Base-by-base conservation (phyloP, 139 green algal genomes). In the Pleodorina starrii region DNA sequence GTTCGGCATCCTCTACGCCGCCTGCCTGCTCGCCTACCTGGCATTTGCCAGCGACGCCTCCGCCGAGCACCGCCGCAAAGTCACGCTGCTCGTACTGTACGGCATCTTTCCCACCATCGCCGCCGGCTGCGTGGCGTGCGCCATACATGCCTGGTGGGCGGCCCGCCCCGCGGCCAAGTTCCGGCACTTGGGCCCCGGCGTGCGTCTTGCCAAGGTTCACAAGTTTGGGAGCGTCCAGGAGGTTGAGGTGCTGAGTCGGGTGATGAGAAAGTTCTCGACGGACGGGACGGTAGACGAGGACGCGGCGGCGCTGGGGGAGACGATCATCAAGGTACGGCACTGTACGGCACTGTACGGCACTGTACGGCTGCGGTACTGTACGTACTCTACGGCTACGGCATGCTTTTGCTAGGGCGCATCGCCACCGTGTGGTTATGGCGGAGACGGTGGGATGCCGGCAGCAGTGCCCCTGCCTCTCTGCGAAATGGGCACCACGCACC, bases 71-170 rank as follows among this genome's bases (percentile, higher is more conserved):
- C 16, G n/a, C 11, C 4, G 4, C n/a, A 43, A 51, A 7, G 23
- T 44, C 3, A 85, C 86, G 4, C 17, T 51, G 82, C 43, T 69
- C 7, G 82, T 92, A 27, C 82, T 92, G 73, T 86, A 92, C 40
- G 89, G 89, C 57, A 77, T 92, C 17, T 92, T 88, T 32, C 89
- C 89, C 1, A 78, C 85, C n/a, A 76, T 92, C 11, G 36, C 63
- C 27, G 88, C 35, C 25, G 81, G 81, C 36, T 43, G 36, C 11
- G 25, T 63, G 29, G n/a, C 46, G 5, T 46, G 38, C 43, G 35
- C 1, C 16, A 0, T 72, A 9, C 82, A 87, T 60, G 72, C 42
- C 36, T 86, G 73, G 75, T 89, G 60, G 72, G 43, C n/a, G 17
- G 42, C 79, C 29, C 57, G 73, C 1, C 40, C 35, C 19, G 59